Conservation (phyloP, 1,139 yeast species). For the Insectozyma bohioensis region DNA sequence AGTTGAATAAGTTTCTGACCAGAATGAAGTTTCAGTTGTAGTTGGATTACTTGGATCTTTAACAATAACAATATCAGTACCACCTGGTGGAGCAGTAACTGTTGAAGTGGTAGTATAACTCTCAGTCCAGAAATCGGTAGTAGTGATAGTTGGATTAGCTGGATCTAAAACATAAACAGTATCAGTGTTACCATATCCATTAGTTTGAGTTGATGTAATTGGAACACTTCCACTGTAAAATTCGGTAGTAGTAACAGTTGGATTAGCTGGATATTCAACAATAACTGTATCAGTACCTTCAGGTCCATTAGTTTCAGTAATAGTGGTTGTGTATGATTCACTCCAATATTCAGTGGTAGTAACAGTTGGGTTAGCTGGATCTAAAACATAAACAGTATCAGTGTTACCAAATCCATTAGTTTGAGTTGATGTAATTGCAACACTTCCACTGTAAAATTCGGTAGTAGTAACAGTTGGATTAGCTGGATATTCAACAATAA, state of each 20-base stretch:
- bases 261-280: conserved; percentile 15
- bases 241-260: conserved; percentile 9
- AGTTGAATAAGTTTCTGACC: conserved; percentile 8
- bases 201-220: conserved; percentile 11
- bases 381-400: conserved; percentile 18
- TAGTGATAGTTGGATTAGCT: conserved; percentile 13
- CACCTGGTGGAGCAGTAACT: conserved; percentile 11
- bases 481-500: conserved; percentile 16
- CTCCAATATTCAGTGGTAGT: conserved; percentile 15
- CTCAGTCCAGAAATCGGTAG: conserved; percentile 12
- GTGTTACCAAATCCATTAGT: conserved; percentile 15
- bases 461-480: conserved; percentile 13
- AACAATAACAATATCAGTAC: conserved; percentile 14
- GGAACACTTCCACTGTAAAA: conserved; percentile 11
- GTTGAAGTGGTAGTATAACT: conserved; percentile 8
- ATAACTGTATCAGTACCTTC: conserved; percentile 16
- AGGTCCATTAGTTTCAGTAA: conserved; percentile 7
- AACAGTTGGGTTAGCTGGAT: conserved; percentile 15
- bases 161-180: conserved; percentile 21
- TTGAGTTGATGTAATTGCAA: conserved; percentile 9
- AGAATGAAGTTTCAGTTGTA: conserved; percentile 13
- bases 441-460: conserved; percentile 9
- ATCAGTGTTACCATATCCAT: conserved; percentile 15
- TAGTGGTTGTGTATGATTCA: conserved; percentile 6
- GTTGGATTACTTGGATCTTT: conserved; percentile 16